Evolutionary conservation across 495 filamentous ascomycete species (phyloP).

Genomic region (Penicillium coprophilum): DNA sequence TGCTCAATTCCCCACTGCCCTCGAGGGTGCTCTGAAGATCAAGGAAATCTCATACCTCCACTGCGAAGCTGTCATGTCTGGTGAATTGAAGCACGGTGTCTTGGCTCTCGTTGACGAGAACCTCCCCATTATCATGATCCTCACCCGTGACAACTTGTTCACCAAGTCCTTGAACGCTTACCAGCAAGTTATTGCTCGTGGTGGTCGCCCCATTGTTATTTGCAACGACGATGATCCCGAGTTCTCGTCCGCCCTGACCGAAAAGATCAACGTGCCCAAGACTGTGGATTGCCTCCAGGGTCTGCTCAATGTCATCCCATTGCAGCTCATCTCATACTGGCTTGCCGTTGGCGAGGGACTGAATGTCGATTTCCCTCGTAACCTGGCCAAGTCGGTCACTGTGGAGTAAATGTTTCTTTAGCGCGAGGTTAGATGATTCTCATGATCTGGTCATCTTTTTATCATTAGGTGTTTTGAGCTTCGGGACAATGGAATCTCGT

Average conservation of each 20-base stretch:
- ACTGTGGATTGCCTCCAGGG: slow-evolving; percentile 96
- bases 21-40: slow-evolving; percentile 96
- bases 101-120: slow-evolving; percentile 96
- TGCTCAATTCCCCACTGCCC: slow-evolving; percentile 92
- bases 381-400: slow-evolving; percentile 97
- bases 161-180: slow-evolving; percentile 97
- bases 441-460: slow-evolving; percentile 28
- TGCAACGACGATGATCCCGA: slow-evolving; percentile 90
- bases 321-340: slow-evolving; percentile 98
- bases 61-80: slow-evolving; percentile 99
- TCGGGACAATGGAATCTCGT: slow-evolving; percentile 24
- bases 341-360: slow-evolving; percentile 92
- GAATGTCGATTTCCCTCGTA: slow-evolving; percentile 96
- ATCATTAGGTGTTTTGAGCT: slow-evolving; percentile 27
- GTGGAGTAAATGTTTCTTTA: slow-evolving; percentile 69
- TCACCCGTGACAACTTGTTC: slow-evolving; percentile 93
- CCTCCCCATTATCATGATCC: slow-evolving; percentile 98
- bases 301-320: slow-evolving; percentile 93
- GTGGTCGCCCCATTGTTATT: slow-evolving; percentile 94
- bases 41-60: slow-evolving; percentile 99
- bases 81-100: slow-evolving; percentile 97
- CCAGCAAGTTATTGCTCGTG: slow-evolving; percentile 95
- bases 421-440: slow-evolving; percentile 26
- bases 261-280: slow-evolving; percentile 96
- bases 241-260: slow-evolving; percentile 80